Conservation (phyloP, 1,139 yeast genomes). For the Candida frijolesensis region DNA sequence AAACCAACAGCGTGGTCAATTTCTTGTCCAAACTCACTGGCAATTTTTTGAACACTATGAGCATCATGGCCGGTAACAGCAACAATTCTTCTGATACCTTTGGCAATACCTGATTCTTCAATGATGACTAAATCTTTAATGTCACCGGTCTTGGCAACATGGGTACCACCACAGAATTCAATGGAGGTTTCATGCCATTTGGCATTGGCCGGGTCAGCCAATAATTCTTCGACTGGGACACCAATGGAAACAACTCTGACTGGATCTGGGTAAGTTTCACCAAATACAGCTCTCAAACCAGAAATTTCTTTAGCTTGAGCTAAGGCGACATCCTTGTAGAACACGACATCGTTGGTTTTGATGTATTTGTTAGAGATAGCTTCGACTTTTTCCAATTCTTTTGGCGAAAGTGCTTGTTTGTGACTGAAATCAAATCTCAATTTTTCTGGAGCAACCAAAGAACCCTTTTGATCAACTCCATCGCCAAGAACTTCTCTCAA, state of each 20-base stretch:
- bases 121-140: slow-evolving; percentile 85
- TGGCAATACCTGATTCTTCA: slow-evolving; percentile 97
- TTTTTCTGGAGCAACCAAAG: slow-evolving; percentile 93
- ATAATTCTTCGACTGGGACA: slow-evolving; percentile 78
- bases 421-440: slow-evolving; percentile 95
- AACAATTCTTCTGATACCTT: slow-evolving; percentile 97
- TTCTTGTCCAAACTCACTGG: slow-evolving; percentile 65
- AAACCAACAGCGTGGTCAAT: slow-evolving; percentile 59
- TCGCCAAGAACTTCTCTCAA: slow-evolving; percentile 85
- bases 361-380: slow-evolving; percentile 70
- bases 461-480: slow-evolving; percentile 92
- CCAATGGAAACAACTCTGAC: slow-evolving; percentile 98
- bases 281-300: slow-evolving; percentile 96
- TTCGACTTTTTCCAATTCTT: slow-evolving; percentile 78
- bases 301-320: slow-evolving; percentile 68
- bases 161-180: slow-evolving; percentile 99
- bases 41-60: slow-evolving; percentile 82
- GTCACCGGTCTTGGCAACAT: slow-evolving; percentile 88
- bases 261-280: slow-evolving; percentile 98
- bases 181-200: slow-evolving; percentile 80
- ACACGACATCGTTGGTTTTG: slow-evolving; percentile 70
- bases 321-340: slow-evolving; percentile 79
- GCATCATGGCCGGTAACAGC: slow-evolving; percentile 96
- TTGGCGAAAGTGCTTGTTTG: slow-evolving; percentile 73
- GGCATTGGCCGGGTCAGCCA: slow-evolving; percentile 65